These are phyloP conservation scores for Crithidia sp. DNA, from an alignment of 208 protist genomes.

Conservation along the genomic window DNA sequence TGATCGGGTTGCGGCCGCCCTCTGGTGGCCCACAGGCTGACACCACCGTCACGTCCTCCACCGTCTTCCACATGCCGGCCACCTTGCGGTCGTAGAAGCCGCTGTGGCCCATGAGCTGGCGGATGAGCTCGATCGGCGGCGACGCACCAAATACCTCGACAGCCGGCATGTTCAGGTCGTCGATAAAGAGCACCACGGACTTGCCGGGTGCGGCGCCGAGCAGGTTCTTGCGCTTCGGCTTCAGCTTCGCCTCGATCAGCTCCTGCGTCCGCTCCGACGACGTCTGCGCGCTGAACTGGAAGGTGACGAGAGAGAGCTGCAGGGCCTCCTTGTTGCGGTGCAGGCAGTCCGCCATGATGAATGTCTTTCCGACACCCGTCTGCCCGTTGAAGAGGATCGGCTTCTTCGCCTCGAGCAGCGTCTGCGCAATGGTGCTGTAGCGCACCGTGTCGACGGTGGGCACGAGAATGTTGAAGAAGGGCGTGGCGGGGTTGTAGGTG, in stretches of 20 bases:
- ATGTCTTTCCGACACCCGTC: conserved; percentile 96
- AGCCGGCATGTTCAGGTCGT: conserved; percentile 98
- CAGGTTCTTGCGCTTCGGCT: conserved; percentile 96
- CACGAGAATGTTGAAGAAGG: conserved; percentile 97
- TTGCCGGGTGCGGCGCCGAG: conserved; percentile 94
- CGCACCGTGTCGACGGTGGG: conserved; percentile 97
- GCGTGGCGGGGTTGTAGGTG: conserved; percentile 76
- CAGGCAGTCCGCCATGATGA: conserved; percentile 92
- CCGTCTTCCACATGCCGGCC: conserved; percentile 94
- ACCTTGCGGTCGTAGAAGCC: conserved; percentile 97
- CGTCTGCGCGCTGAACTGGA: conserved; percentile 97
- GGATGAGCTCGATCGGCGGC: conserved; percentile 97
- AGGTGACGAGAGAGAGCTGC: conserved; percentile 79
- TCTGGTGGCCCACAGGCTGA: conserved; percentile 96
- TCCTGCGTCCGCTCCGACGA: conserved; percentile 95
- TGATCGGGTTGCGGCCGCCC: conserved; percentile 95
- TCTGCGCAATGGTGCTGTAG: conserved; percentile 93
- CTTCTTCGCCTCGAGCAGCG: conserved; percentile 83
- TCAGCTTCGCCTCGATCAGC: conserved; percentile 97
- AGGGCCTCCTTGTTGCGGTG: conserved; percentile 72
- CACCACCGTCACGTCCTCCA: conserved; percentile 96
- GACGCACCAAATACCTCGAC: conserved; percentile 97
- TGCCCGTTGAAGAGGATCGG: conserved; percentile 96
- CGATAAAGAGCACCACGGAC: conserved; percentile 96
- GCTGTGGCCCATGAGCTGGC: conserved; percentile 96